phyloP scores from a whole-genome alignment of 2,329 filamentous ascomycete species.

The Pseudocercospora vitis region DNA sequence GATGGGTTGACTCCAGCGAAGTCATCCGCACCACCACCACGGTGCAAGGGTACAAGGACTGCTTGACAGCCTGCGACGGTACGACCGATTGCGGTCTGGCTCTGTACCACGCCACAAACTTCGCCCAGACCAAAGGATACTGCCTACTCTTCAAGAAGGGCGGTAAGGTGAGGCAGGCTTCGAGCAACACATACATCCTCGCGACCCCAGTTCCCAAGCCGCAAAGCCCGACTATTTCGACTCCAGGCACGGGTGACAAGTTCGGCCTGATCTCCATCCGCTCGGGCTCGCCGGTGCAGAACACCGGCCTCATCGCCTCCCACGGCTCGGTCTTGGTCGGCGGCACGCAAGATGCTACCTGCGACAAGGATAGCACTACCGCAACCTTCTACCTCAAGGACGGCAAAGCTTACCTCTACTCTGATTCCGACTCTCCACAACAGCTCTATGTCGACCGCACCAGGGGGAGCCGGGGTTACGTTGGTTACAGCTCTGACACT shows the following conservation, averaged over 20 bases:
- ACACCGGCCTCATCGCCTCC: constrained; percentile 22
- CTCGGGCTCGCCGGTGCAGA: constrained; percentile 25
- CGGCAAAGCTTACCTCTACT: constrained; percentile 15
- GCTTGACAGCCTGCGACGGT: constrained; percentile 20
- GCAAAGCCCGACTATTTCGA: background rate
- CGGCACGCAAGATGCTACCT: constrained; percentile 18
- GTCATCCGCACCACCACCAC: constrained; percentile 15
- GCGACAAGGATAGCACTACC: constrained; percentile 12
- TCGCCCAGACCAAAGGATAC: constrained; percentile 11
- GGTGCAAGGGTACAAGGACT: constrained; percentile 16
- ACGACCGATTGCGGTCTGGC: constrained; percentile 14
- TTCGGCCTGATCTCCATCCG: constrained; percentile 26
- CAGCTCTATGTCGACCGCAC: constrained; percentile 21
- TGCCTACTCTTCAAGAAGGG: constrained; percentile 14
- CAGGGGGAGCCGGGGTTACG: constrained; percentile 18
- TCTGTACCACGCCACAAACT: constrained; percentile 15
- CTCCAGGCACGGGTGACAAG: constrained; percentile 9
- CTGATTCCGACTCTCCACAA: constrained; percentile 11
- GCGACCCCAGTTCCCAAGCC: constrained; percentile 9
- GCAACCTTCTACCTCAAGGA: constrained; percentile 16
- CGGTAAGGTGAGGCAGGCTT: constrained; percentile 6
- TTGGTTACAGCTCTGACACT: constrained; percentile 17
- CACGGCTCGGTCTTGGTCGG: constrained; percentile 21
- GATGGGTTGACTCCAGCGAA: constrained; percentile 14
- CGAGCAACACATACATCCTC: constrained; percentile 12